Conservation (phyloP, 371 early-diverging fungal species). For the Chytridium lagenaria region DNA sequence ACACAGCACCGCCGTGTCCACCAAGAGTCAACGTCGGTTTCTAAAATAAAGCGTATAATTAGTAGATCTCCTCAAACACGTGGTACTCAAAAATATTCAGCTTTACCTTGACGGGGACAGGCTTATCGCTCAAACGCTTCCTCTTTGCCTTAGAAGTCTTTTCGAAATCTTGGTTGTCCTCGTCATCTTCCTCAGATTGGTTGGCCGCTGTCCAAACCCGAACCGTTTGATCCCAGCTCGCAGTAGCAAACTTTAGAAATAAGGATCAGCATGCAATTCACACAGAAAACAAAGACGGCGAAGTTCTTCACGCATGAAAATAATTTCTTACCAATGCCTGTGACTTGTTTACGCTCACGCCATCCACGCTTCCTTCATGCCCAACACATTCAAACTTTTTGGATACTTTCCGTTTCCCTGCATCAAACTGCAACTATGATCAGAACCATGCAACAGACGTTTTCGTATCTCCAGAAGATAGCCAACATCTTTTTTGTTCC, state of each 20-base stretch:
- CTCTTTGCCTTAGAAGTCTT: constrained; percentile 29
- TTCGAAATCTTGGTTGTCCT: constrained; percentile 59
- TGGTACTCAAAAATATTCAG: too few relatives aligned
- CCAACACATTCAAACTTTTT: constrained; percentile 77
- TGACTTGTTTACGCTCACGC: constrained; percentile 21
- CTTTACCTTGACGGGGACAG: constrained; percentile 7
- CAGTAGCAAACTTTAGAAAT: constrained; percentile 86
- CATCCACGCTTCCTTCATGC: constrained; percentile 73
- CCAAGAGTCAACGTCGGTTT: constrained; percentile 40
- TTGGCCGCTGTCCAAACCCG: constrained; percentile 75
- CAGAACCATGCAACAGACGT: too few relatives aligned
- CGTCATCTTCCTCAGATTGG: constrained; percentile 66
- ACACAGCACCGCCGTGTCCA: constrained; percentile 87
- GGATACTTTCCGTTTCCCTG: background rate
- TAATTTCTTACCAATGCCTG: constrained; percentile 16
- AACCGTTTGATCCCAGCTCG: constrained; percentile 79
- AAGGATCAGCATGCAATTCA: too few relatives aligned
- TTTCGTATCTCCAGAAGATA: too few relatives aligned
- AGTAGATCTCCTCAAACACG: too few relatives aligned
- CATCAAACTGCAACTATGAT: too few relatives aligned
- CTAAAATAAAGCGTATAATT: too few relatives aligned
- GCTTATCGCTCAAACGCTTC: constrained; percentile 17
- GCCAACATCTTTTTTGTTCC: too few relatives aligned
- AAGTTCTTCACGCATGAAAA: too few relatives aligned
- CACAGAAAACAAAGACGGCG: too few relatives aligned